Base-by-base conservation (phyloP, 139 green algal species). In the Diplosphaera chodatii region DNA sequence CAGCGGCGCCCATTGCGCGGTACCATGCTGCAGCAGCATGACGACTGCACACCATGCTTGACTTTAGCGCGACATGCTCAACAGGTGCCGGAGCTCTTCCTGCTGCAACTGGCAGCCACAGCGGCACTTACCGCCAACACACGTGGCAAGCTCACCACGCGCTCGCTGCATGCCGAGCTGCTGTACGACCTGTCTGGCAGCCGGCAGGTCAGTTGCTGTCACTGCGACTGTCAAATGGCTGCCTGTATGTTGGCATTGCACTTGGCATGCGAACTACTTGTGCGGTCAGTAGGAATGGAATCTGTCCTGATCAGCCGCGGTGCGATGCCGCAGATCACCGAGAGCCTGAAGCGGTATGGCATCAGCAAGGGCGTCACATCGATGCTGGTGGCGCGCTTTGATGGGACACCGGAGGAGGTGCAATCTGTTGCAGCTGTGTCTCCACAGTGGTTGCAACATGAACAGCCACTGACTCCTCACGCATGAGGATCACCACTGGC, bases 91-190 rank as follows among this genome's bases (percentile, higher is more conserved):
- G 74, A 82, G 68, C 32, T 82, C 3, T 78, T 87, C 23, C 64
- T 79, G n/a, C 21, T 90, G 37, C 78, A 75, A 21, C 31, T 82
- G 18, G 75, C 85, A 22, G 86, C 77, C 0, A 41, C 75, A 31
- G 74, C 82, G 34, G 85, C 80, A 3, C 32, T 88, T 28, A 32
- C 63, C 4, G 55, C 71, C 4, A 3, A 82, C 31, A n/a, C 41
- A 1, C 65, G 68, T 0, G 63, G 66, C 28, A 66, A 66, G 20
- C 63, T 91, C 41, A 67, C 40, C 28, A 84, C 78, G 32, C 72
- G 71, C 5, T 79, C 67, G 3, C 32, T 90, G 32, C 85, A 91
- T 40, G 70, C 85, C 18, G 86, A 91, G 80, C 76, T 91, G 21
- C 77, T 91, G 1, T 89, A 80, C 63, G 73, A 71, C 62, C 33